These are phyloP conservation scores for Ricinus communis DNA, from an alignment of 345 rosid genomes.

Conservation along the genomic window DNA sequence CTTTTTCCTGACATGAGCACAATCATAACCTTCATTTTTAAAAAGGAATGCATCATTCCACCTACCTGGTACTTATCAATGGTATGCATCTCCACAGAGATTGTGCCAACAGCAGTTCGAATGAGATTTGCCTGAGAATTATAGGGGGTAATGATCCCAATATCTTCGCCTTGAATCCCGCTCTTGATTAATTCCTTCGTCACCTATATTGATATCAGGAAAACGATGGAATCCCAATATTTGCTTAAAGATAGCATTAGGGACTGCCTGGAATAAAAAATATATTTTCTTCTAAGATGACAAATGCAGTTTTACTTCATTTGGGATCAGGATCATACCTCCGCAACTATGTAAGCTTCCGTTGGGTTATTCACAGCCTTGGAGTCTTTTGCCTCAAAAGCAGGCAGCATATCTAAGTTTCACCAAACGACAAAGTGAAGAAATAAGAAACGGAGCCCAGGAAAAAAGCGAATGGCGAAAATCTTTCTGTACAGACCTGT, in stretches of 20 bases:
- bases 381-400: constrained; percentile 67
- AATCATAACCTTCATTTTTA: background rate
- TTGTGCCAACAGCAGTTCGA: constrained; percentile 34
- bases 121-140: constrained; percentile 85
- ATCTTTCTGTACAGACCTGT: constrained; percentile 62
- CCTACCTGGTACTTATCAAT: constrained; percentile 96
- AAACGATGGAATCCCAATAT: background rate
- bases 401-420: constrained; percentile 66
- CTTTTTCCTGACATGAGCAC: too few relatives aligned
- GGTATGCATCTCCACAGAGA: constrained; percentile 85
- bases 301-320: too few relatives aligned
- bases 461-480: background rate
- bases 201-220: constrained; percentile 42
- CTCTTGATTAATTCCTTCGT: constrained; percentile 51
- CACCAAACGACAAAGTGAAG: constrained; percentile 21
- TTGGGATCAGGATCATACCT: constrained; percentile 39
- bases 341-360: constrained; percentile 80
- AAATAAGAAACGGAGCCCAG: background rate
- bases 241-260: background rate
- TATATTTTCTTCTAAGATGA: too few relatives aligned
- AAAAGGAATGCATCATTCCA: background rate
- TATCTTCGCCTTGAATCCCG: constrained; percentile 70
- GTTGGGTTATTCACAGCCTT: constrained; percentile 71
- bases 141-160: constrained; percentile 93
- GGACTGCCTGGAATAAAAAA: too few relatives aligned